phyloP scores from a whole-genome alignment of 352 stramenopile genomes.

The Phytophthora pistaciae region DNA sequence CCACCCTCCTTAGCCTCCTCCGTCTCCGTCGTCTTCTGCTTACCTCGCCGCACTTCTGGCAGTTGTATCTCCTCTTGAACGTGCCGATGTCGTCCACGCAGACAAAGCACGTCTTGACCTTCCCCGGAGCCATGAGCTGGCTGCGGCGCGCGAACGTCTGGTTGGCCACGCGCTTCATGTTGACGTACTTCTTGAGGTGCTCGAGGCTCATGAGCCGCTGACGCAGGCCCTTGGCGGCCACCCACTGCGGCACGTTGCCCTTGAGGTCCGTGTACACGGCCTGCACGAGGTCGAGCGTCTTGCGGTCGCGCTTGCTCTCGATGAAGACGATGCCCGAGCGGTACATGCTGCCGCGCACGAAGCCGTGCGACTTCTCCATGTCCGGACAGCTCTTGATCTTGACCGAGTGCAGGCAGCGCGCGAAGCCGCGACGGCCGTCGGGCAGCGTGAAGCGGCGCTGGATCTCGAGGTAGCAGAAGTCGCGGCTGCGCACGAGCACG shows the following conservation, averaged over 20 bases:
- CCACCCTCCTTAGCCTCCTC: conserved; percentile 3
- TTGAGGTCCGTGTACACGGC: conserved; percentile 87
- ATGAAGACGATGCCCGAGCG: conserved; percentile 83
- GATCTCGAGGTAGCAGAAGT: conserved; percentile 85
- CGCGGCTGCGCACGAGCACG: conserved; percentile 76
- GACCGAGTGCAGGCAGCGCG: conserved; percentile 82
- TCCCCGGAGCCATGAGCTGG: conserved; percentile 68
- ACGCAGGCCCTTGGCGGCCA: conserved; percentile 64
- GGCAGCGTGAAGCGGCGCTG: conserved; percentile 71
- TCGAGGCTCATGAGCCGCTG: conserved; percentile 79
- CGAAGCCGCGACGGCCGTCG: conserved; percentile 69
- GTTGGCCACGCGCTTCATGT: conserved; percentile 81
- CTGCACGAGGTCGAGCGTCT: conserved; percentile 81
- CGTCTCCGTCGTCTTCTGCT: neutral
- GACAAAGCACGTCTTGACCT: conserved; percentile 85
- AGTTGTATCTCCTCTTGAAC: conserved; percentile 86
- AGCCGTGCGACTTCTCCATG: conserved; percentile 83
- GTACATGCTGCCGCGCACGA: conserved; percentile 86
- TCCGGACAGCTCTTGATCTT: conserved; percentile 88
- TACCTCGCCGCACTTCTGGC: conserved; percentile 87
- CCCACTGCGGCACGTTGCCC: conserved; percentile 77
- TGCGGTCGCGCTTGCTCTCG: conserved; percentile 77
- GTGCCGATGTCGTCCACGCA: conserved; percentile 85
- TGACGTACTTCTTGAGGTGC: conserved; percentile 84
- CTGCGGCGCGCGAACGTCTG: conserved; percentile 76